Conservation (phyloP, 257 asterid species). For the Solanum ossicruentum region DNA sequence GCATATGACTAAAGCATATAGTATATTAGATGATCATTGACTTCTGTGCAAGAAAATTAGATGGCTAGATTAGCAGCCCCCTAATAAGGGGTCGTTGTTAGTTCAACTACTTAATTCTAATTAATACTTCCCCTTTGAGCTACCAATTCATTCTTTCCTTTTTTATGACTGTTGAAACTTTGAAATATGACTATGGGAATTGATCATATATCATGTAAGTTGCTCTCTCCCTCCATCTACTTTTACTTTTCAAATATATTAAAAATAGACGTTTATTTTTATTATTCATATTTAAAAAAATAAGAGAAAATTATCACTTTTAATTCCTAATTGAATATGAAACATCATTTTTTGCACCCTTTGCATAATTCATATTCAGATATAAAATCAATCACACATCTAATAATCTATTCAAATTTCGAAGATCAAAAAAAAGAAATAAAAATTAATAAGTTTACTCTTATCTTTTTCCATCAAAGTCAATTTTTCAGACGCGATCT, state of each 20-base stretch:
- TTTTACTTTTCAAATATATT: background rate
- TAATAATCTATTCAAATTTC: too few species aligned
- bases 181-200: background rate
- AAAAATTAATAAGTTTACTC: too few species aligned
- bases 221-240: background rate
- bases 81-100: background rate
- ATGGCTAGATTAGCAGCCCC: background rate
- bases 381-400: too few species aligned
- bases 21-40: background rate
- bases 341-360: too few species aligned
- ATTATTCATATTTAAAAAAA: background rate
- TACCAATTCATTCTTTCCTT: background rate
- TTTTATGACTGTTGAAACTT: background rate
- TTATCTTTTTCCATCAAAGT: too few species aligned
- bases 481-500: too few species aligned
- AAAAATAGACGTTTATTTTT: background rate
- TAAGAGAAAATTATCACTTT: background rate
- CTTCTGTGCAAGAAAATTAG: background rate
- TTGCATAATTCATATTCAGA: too few species aligned
- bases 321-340: too few species aligned
- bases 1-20: background rate
- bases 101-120: background rate
- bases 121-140: background rate
- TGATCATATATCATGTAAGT: background rate
- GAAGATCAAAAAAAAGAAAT: too few species aligned